These are phyloP conservation scores for Neodidymelliopsis sp. DNA, from an alignment of 2,329 filamentous ascomycete species.

Conservation along the genomic window DNA sequence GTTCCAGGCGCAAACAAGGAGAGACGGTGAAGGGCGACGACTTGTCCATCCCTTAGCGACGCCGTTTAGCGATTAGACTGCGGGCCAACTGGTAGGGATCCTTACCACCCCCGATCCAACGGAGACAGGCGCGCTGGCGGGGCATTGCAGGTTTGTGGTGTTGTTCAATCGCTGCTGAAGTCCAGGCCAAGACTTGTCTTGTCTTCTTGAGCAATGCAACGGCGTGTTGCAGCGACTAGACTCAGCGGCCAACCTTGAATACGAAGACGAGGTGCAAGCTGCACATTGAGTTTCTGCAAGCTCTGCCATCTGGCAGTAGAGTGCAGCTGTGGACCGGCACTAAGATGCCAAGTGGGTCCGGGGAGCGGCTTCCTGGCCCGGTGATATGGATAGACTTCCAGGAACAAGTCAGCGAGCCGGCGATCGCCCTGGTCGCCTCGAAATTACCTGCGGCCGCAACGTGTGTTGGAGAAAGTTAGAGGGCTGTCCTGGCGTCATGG, in stretches of 20 bases:
- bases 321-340: constrained; percentile 31
- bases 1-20: constrained; percentile 2
- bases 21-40: constrained; percentile 28
- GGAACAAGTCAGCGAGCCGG: constrained; percentile 43
- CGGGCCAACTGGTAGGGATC: constrained; percentile 23
- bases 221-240: not conserved
- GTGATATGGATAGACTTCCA: constrained; percentile 43
- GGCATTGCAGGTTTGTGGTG: constrained; percentile 13
- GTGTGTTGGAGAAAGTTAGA: constrained; percentile 29
- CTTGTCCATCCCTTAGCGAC: constrained; percentile 17
- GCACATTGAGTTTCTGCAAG: constrained; percentile 2
- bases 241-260: not conserved
- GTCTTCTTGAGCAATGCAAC: not conserved
- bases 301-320: constrained; percentile 19
- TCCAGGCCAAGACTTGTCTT: too few species aligned
- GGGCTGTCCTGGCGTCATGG: constrained; percentile 32
- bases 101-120: constrained; percentile 24
- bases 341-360: constrained; percentile 42
- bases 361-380: constrained; percentile 47
- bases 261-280: not conserved
- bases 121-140: constrained; percentile 16
- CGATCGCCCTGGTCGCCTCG: constrained; percentile 38
- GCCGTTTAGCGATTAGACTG: constrained; percentile 25
- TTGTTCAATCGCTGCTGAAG: not conserved
- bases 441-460: constrained; percentile 39